Evolutionary conservation across 345 rosid species (phyloP).

Genomic region (Rhodamnia argentea): DNA sequence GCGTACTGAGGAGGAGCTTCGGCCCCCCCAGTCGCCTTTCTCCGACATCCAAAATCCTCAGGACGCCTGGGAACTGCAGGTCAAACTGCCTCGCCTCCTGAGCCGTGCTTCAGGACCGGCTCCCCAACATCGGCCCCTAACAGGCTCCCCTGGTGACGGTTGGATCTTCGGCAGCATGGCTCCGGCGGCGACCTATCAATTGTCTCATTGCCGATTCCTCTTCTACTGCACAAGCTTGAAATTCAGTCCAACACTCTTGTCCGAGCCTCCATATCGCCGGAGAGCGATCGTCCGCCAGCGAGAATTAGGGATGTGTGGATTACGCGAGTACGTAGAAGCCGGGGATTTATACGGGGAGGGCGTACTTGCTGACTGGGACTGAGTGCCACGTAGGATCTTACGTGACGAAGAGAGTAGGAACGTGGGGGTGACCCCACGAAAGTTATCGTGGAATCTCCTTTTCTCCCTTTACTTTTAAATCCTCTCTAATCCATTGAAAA

Average conservation of each 20-base stretch:
- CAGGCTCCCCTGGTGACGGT: conserved; percentile 19
- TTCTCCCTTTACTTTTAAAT: too few species aligned
- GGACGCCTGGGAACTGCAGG: conserved; percentile 38
- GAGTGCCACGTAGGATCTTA: background rate
- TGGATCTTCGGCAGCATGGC: conserved; percentile 54
- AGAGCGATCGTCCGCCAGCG: conserved; percentile 12
- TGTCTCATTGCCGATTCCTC: background rate
- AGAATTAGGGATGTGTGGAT: background rate
- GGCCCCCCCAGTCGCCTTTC: conserved; percentile 11
- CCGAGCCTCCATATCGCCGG: background rate
- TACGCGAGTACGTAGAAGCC: background rate
- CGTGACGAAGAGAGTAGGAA: too few species aligned
- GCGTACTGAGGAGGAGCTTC: conserved; percentile 20
- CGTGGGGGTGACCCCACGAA: too few species aligned
- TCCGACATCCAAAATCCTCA: conserved; percentile 28
- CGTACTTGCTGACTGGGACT: background rate
- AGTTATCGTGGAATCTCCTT: too few species aligned
- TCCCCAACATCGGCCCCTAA: conserved; percentile 25
- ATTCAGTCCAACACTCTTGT: background rate
- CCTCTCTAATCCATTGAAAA: too few species aligned
- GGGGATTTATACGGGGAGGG: background rate
- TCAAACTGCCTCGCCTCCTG: conserved; percentile 40
- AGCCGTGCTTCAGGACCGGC: conserved; percentile 52
- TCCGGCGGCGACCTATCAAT: background rate
- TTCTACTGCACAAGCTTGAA: background rate